Evolutionary conservation across 164 flowering plant genomes (phyloP).

Genomic region (Cinnamomum chago): DNA sequence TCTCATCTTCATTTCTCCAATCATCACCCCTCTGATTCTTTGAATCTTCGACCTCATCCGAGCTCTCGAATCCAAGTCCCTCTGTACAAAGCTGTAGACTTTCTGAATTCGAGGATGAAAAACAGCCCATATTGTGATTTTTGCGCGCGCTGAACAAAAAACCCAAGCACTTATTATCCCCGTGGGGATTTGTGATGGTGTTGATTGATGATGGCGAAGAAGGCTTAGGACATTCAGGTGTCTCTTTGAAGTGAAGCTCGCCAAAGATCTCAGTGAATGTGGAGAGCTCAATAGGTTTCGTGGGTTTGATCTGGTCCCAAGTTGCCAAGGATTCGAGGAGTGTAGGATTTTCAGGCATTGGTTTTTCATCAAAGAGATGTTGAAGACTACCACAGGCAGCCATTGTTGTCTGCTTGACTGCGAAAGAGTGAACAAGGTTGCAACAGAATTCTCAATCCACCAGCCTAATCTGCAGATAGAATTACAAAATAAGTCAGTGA

Average conservation of each 20-base stretch:
- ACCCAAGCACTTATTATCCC: slow-evolving; percentile 2
- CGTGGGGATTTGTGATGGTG: neutral
- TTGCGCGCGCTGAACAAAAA: slow-evolving; percentile 5
- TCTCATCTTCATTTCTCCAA: neutral
- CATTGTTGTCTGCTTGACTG: slow-evolving; percentile 23
- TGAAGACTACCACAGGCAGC: slow-evolving; percentile 65
- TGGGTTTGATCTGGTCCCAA: slow-evolving; percentile 48
- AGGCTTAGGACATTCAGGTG: slow-evolving; percentile 6
- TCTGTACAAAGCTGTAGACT: slow-evolving; percentile 72
- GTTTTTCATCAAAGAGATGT: slow-evolving; percentile 50
- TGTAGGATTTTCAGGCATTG: slow-evolving; percentile 48
- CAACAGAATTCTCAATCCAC: neutral
- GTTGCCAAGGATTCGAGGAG: slow-evolving; percentile 49
- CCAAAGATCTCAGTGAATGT: slow-evolving; percentile 72
- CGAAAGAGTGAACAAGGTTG: neutral
- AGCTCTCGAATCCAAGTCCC: slow-evolving; percentile 82
- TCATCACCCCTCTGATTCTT: slow-evolving; percentile 10
- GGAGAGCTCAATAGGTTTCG: slow-evolving; percentile 19
- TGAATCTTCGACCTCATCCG: slow-evolving; percentile 55
- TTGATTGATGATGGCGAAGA: neutral
- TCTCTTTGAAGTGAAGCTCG: slow-evolving; percentile 66
- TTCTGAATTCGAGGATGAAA: slow-evolving; percentile 38
- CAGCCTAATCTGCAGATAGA: neutral
- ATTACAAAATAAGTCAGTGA: neutral
- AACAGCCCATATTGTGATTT: neutral